Percentiles rank a stretch among this genome's conserved stretches.
phyloP scores from a whole-genome alignment of 495 filamentous ascomycete genomes.

The Xylaria grammica region DNA sequence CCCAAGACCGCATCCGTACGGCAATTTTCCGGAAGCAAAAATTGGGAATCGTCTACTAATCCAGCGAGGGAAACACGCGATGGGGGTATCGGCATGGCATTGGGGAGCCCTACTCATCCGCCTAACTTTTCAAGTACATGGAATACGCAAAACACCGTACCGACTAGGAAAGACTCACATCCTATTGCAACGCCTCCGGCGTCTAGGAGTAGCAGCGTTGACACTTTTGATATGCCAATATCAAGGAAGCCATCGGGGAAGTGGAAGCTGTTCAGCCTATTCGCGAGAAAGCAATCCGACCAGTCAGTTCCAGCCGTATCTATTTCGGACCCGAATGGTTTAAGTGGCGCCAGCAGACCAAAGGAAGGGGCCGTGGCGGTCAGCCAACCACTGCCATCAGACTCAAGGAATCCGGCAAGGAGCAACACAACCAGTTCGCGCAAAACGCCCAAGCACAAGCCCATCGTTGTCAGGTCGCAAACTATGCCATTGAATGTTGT shows the following conservation, averaged over 20 bases:
- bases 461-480: slow-evolving; percentile 43
- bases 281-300: slow-evolving; percentile 50
- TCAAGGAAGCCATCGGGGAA: slow-evolving; percentile 53
- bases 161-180: slow-evolving; percentile 23
- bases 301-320: slow-evolving; percentile 15
- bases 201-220: slow-evolving; percentile 31
- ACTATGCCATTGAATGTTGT: slow-evolving; percentile 35
- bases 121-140: slow-evolving; percentile 25
- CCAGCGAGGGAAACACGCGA: slow-evolving; percentile 40
- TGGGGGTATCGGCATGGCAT: slow-evolving; percentile 62
- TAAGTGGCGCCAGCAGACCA: slow-evolving; percentile 19
- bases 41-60: slow-evolving; percentile 45
- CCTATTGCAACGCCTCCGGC: slow-evolving; percentile 28
- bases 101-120: slow-evolving; percentile 56
- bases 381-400: slow-evolving; percentile 1
- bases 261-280: slow-evolving; percentile 57
- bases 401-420: slow-evolving; percentile 30
- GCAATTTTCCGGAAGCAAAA: background rate
- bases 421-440: slow-evolving; percentile 44
- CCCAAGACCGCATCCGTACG: slow-evolving; percentile 28
- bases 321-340: slow-evolving; percentile 24
- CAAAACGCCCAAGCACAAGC: slow-evolving; percentile 42
- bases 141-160: slow-evolving; percentile 24
- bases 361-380: slow-evolving; percentile 1
- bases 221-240: slow-evolving; percentile 45